Evolutionary conservation across 2,329 filamentous ascomycete species (phyloP).

Genomic region (Aspergillus alliaceus): DNA sequence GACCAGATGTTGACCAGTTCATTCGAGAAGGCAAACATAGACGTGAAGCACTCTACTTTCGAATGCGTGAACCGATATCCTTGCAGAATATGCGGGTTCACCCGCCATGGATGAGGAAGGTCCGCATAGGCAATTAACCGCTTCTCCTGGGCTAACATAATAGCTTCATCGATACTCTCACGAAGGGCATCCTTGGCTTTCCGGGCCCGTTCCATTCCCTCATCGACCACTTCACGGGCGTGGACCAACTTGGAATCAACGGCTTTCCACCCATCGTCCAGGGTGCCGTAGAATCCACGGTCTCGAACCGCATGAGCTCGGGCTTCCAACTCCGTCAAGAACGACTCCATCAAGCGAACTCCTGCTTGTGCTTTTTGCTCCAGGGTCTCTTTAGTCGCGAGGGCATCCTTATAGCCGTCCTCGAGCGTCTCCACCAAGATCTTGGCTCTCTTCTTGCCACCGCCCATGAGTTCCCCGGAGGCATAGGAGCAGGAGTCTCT

Average conservation of each 20-base stretch:
- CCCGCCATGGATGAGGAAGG: conserved; percentile 85
- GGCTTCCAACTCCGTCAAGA: conserved; percentile 81
- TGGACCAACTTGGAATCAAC: conserved; percentile 76
- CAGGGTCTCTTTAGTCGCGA: conserved; percentile 80
- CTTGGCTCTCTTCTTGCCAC: conserved; percentile 77
- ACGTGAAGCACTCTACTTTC: conserved; percentile 83
- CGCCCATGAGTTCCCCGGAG: conserved; percentile 85
- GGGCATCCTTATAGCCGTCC: conserved; percentile 78
- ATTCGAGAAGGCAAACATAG: conserved; percentile 82
- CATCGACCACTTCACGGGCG: conserved; percentile 74
- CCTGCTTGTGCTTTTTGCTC: conserved; percentile 90
- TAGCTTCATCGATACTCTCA: conserved; percentile 78
- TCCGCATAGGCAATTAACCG: conserved; percentile 88
- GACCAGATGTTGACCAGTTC: conserved; percentile 99
- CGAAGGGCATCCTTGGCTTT: conserved; percentile 79
- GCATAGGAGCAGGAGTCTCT: conserved; percentile 85
- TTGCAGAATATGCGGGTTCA: conserved; percentile 87
- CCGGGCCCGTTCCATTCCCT: conserved; percentile 77
- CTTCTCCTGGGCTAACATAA: conserved; percentile 71
- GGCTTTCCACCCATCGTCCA: conserved; percentile 76
- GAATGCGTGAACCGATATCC: conserved; percentile 94
- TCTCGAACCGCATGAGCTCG: conserved; percentile 78
- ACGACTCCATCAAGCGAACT: conserved; percentile 79
- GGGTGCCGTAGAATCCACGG: conserved; percentile 72
- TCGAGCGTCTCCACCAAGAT: conserved; percentile 94